These are phyloP conservation scores for Fusarium chlamydosporum DNA, from an alignment of 2,329 filamentous ascomycete species.

Conservation along the genomic window DNA sequence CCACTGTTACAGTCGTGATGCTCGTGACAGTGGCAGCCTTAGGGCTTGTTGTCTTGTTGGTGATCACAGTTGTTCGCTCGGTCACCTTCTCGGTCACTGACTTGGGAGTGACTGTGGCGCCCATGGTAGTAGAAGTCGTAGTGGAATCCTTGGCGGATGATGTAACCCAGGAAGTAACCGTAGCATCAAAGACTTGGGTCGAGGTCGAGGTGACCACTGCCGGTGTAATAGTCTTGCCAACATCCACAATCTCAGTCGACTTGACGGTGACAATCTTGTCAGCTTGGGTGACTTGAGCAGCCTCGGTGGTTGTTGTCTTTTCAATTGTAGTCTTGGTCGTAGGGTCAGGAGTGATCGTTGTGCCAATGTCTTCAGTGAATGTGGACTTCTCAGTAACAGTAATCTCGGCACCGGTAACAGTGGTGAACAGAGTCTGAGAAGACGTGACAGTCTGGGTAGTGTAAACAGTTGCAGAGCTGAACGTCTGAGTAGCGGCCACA, in stretches of 20 bases:
- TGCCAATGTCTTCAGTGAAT: slow-evolving; percentile 34
- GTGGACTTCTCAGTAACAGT: slow-evolving; percentile 40
- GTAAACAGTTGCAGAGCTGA: slow-evolving; percentile 36
- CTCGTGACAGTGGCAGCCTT: slow-evolving; percentile 43
- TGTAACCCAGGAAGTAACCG: slow-evolving; percentile 39
- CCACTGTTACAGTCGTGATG: slow-evolving; percentile 38
- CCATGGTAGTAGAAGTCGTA: slow-evolving; percentile 31
- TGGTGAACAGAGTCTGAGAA: slow-evolving; percentile 39
- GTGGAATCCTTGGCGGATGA: slow-evolving; percentile 36
- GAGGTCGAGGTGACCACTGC: slow-evolving; percentile 45
- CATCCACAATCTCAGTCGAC: slow-evolving; percentile 49
- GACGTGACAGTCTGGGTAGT: slow-evolving; percentile 38
- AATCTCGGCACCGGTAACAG: slow-evolving; percentile 27
- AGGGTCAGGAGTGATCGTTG: slow-evolving; percentile 42
- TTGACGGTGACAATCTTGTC: slow-evolving; percentile 50
- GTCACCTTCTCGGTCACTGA: slow-evolving; percentile 36
- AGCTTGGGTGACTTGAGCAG: slow-evolving; percentile 25
- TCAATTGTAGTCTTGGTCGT: slow-evolving; percentile 32
- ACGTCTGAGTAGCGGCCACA: slow-evolving; percentile 20
- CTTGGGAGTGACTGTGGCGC: slow-evolving; percentile 47
- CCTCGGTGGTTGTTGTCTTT: slow-evolving; percentile 41
- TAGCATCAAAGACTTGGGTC: slow-evolving; percentile 33
- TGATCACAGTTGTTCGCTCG: slow-evolving; percentile 29
- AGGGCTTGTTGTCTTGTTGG: slow-evolving; percentile 38
- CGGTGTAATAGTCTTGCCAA: slow-evolving; percentile 54